Evolutionary conservation across 1,284 basidiomycete genomes (phyloP).

Genomic region (Ustilago curta): DNA sequence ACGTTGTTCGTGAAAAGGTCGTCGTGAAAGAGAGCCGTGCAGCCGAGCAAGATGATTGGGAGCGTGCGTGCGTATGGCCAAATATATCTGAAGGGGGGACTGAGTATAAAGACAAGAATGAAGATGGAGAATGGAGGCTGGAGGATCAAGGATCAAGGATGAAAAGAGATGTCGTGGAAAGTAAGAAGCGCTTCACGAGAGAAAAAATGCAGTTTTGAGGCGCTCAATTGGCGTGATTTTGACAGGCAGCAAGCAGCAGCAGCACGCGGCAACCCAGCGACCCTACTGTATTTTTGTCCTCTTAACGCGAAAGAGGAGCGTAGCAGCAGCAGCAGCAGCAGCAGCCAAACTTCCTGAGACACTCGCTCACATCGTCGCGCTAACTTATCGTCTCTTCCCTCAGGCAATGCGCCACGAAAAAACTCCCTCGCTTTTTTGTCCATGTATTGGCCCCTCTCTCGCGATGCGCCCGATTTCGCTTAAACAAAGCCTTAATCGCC

Average conservation of each 20-base stretch:
- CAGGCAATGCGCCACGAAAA: too few species aligned
- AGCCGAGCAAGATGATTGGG: not conserved
- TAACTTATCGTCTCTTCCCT: too few species aligned
- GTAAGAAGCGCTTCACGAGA: not conserved
- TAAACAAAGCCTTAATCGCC: too few species aligned
- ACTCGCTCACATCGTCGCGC: too few species aligned
- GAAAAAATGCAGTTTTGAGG: slow-evolving; percentile 6
- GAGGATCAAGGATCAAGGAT: slow-evolving; percentile 2
- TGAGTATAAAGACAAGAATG: not conserved
- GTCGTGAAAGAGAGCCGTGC: slow-evolving; percentile 15
- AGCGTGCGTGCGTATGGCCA: not conserved
- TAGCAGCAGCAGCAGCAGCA: too few species aligned
- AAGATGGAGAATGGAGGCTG: not conserved
- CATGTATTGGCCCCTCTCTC: too few species aligned
- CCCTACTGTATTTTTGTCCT: not conserved
- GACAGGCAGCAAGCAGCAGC: not conserved
- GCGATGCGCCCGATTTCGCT: too few species aligned
- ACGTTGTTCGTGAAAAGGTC: slow-evolving; percentile 29
- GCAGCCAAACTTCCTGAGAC: too few species aligned
- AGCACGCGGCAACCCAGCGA: not conserved
- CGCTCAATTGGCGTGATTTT: not conserved
- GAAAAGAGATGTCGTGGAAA: not conserved
- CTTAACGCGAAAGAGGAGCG: too few species aligned
- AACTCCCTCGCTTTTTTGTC: too few species aligned
- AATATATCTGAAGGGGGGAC: not conserved